Base-by-base conservation (phyloP, 225 moss, liverwort and hornwort species). In the Polytrichum formosum region DNA sequence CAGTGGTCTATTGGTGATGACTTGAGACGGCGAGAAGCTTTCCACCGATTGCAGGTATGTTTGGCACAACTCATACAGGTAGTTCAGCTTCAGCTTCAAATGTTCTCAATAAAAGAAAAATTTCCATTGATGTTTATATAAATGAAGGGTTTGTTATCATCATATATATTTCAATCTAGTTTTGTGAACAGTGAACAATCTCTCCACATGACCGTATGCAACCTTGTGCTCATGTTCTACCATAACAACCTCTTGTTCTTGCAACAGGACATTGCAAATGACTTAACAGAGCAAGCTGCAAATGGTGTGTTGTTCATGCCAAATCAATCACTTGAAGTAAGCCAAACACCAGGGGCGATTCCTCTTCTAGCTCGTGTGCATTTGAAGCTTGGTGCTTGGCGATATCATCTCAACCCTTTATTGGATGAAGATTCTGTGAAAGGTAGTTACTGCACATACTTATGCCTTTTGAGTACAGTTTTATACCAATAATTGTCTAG, bases 371-470 rank as follows among this genome's bases (percentile, higher is more conserved):
- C 98, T 18, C 91, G 94, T 63, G 84, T 98, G 18, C 87, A 90
- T 74, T 73, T 98, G 72, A 98, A 98, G 67, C 84, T 98, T 60
- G 98, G 98, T 80, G 79, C 87, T 61, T 98, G 98, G 98, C 91
- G 80, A 69, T 98, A 90, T 90, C 79, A 82, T 61, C 82, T 98
- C 26, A 81, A 90, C 35, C 85, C 91, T 56, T 72, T 69, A 67
- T 84, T 98, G 74, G 94, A 94, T 67, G 88, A 91, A 7, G 80
- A 90, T 20, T 79, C 91, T 66, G 88, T 98, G 62, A 80, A 78
- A 91, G 93, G 96, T 97, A 79, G 61, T 63, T 61, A 9, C 27
- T 54, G 13, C 4, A 13, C 46, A 46, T 46, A 46, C 46, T 46
- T 46, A 2, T 46, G 3, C 46, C 16, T 46, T 46, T 16, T 13